Evolutionary conservation across 331 rosid species (phyloP), one percentile per base, ranked within the genome.

Genomic region (Dryas integrifolia): DNA sequence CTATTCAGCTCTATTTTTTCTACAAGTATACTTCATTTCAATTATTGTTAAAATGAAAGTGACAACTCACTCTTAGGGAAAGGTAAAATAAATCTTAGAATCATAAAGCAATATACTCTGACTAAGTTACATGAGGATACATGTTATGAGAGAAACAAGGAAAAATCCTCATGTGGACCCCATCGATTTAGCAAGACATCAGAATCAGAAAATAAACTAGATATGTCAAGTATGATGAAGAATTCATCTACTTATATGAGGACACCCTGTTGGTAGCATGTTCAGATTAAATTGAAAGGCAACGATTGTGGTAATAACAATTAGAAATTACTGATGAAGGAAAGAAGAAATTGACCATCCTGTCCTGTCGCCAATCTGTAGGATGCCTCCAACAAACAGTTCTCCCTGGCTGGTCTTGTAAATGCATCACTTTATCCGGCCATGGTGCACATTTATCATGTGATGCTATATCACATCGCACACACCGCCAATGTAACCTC

Each of bases 361-460:
- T 56, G 65, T 90, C 96, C 68, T 77, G 75, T 52, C 87, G 86
- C 96, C 98, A 90, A 60, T 92, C 90, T 44, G 86, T 59, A 72
- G 87, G 86, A 81, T 94, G 98, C 85, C 89, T 89, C 98, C 98
- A 91, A 79, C 98, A 94, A 81, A 94, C 61, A 74, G 87, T 92
- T 76, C 71, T 65, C 60, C 90, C 88, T 8, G 92, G 85, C 66
- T 76, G 83, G 77, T 82, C 87, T 65, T 74, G 73, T 45, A 85
- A 71, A 61, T 46, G 82, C 44, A 76, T 30, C 76, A 91, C 97
- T 40, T 69, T 74, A 38, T 85, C 91, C 12, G 92, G 88, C 98
- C 98, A 94, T 11, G 98, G 86, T 39, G 97, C 89, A 77, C 98
- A 91, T 74, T 83, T 91, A 65, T 11, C 73, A 83, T 91, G 97